Conservation (phyloP, 345 rosid genomes). For the Hirschfeldia incana region DNA sequence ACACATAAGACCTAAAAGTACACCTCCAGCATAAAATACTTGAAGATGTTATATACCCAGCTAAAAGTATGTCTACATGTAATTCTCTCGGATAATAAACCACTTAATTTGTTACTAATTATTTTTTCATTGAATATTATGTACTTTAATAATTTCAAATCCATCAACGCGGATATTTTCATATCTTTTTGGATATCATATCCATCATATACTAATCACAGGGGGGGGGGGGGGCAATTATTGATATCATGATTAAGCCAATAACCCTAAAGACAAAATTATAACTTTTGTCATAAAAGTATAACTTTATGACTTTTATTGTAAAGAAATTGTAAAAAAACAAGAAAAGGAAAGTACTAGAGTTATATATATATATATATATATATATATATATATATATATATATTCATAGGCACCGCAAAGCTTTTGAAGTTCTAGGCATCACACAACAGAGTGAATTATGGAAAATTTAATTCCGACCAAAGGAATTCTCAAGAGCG, state of each 20-base stretch:
- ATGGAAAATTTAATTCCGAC: constrained; percentile 24
- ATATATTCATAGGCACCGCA: background rate
- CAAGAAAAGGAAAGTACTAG: background rate
- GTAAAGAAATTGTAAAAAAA: background rate
- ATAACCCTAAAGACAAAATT: too few relatives aligned
- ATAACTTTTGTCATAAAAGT: background rate
- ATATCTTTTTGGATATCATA: background rate
- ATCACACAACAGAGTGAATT: background rate
- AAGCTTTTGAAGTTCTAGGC: constrained; percentile 10
- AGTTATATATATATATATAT: background rate
- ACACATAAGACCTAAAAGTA: too few relatives aligned
- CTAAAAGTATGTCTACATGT: too few relatives aligned
- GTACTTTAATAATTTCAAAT: background rate
- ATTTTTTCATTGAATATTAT: too few relatives aligned
- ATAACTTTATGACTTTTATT: background rate
- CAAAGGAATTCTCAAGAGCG: constrained; percentile 39
- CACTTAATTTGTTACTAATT: too few relatives aligned
- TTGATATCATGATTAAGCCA: background rate
- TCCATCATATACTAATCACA: background rate
- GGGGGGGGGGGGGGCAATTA: background rate
- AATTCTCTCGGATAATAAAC: too few relatives aligned
- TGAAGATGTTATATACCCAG: too few relatives aligned
- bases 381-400: too few relatives aligned
- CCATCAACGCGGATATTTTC: background rate
- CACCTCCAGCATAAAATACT: too few relatives aligned